Percentiles rank a stretch among this genome's conserved stretches.
phyloP scores from a whole-genome alignment of 805 yeast species.

The Dipodascopsis tothii region DNA sequence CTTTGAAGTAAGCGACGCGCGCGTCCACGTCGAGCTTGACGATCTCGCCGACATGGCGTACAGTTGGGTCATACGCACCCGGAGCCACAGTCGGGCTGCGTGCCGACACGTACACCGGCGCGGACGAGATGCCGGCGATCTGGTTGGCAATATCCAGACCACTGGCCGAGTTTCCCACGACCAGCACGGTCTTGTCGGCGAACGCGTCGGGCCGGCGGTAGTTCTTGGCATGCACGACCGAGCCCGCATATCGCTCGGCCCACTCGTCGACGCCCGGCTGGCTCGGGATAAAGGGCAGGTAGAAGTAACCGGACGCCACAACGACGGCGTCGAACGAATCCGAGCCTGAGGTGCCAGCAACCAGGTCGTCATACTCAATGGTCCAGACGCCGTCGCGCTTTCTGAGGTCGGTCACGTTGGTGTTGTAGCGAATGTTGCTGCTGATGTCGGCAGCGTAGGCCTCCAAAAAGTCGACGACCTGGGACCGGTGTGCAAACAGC shows the following conservation, averaged over 20 bases:
- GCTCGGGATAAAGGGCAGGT: slow-evolving; percentile 54
- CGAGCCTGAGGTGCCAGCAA: neutral
- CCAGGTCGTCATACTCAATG: slow-evolving; percentile 29
- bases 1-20: slow-evolving; percentile 39
- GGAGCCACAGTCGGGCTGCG: slow-evolving; percentile 36
- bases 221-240: slow-evolving; percentile 50
- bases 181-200: slow-evolving; percentile 37
- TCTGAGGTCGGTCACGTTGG: slow-evolving; percentile 42
- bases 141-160: slow-evolving; percentile 70
- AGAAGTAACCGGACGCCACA: slow-evolving; percentile 58
- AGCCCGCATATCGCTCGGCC: slow-evolving; percentile 38
- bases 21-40: slow-evolving; percentile 35
- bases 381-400: slow-evolving; percentile 38
- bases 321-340: slow-evolving; percentile 51
- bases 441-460: slow-evolving; percentile 45
- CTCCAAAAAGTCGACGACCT: slow-evolving; percentile 55
- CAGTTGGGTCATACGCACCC: slow-evolving; percentile 27
- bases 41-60: slow-evolving; percentile 41
- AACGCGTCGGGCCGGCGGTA: slow-evolving; percentile 45
- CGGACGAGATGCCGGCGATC: slow-evolving; percentile 39
- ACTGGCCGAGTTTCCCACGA: slow-evolving; percentile 72
- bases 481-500: slow-evolving; percentile 51
- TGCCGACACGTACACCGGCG: slow-evolving; percentile 42
- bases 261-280: slow-evolving; percentile 48
- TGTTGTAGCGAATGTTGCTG: slow-evolving; percentile 38